These are phyloP conservation scores for Suillus subalutaceus DNA, from an alignment of 768 basidiomycete species.

Conservation along the genomic window DNA sequence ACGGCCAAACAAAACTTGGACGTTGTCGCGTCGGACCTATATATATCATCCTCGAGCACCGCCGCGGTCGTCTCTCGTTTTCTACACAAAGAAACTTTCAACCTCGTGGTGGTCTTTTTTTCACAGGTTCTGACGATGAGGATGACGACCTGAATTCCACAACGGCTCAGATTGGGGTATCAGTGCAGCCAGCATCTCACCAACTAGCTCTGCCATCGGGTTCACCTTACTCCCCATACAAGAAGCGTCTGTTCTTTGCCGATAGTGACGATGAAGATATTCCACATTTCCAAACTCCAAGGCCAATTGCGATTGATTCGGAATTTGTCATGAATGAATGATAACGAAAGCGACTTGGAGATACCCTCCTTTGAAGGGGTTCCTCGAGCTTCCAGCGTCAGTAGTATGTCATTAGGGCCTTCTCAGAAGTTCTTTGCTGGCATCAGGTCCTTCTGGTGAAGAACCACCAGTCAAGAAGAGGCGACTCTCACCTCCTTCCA, in stretches of 20 bases:
- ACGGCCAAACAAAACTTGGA: no score
- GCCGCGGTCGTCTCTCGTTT: no score
- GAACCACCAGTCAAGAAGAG: neutral
- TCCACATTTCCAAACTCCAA: conserved; percentile 17
- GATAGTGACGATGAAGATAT: conserved; percentile 49
- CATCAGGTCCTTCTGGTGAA: conserved; percentile 17
- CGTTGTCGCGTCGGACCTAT: no score
- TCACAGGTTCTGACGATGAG: conserved; percentile 60
- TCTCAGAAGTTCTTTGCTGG: conserved; percentile 31
- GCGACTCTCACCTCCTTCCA: conserved; percentile 11
- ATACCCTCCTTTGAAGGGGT: conserved; percentile 33
- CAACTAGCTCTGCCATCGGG: conserved; percentile 11
- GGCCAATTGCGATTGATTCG: conserved; percentile 26
- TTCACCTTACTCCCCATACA: conserved; percentile 19
- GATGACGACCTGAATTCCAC: conserved; percentile 26
- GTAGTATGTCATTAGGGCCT: conserved; percentile 37
- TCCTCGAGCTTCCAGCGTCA: conserved; percentile 44
- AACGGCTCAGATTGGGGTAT: no score
- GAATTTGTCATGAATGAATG: conserved; percentile 34
- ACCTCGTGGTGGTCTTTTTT: conserved; percentile 48
- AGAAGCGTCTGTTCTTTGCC: conserved; percentile 42
- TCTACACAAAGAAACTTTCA: neutral
- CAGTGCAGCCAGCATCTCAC: neutral
- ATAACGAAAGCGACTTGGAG: conserved; percentile 38
- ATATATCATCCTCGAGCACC: no score